Evolutionary conservation across 2,329 filamentous ascomycete genomes (phyloP).

Genomic region (Ophiostoma perfectum): DNA sequence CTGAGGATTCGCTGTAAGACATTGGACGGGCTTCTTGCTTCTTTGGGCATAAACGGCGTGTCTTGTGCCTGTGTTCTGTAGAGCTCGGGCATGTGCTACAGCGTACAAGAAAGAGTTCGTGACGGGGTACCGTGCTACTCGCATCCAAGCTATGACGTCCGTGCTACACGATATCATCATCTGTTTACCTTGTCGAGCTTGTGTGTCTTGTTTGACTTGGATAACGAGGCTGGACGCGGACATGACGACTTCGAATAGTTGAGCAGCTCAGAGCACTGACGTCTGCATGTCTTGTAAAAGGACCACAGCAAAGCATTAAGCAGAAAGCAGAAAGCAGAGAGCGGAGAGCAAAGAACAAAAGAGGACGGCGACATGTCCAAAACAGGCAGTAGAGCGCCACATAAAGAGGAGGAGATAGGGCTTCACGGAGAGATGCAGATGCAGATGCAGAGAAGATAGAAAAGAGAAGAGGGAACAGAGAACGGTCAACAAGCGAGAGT

Average conservation of each 20-base stretch:
- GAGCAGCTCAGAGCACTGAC: neutral
- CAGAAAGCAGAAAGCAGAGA: neutral
- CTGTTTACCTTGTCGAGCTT: too few relatives aligned
- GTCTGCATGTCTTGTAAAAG: neutral
- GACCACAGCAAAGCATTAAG: neutral
- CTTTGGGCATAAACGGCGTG: slow-evolving; percentile 9
- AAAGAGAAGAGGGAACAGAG: too few relatives aligned
- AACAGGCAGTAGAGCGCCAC: neutral
- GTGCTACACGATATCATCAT: too few relatives aligned
- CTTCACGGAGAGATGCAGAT: too few relatives aligned
- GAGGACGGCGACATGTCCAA: neutral
- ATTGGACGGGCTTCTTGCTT: slow-evolving; percentile 10
- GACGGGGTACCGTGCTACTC: neutral
- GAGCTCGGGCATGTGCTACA: neutral
- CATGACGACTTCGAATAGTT: neutral
- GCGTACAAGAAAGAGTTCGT: neutral
- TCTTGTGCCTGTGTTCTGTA: neutral
- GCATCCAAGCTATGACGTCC: too few relatives aligned
- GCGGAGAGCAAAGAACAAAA: neutral
- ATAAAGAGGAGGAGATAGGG: too few relatives aligned
- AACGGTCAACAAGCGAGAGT: too few relatives aligned
- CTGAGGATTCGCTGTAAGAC: neutral
- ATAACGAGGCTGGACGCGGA: neutral
- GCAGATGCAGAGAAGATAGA: too few relatives aligned
- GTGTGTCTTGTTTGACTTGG: neutral